Conservation (phyloP, 225 moss, liverwort and hornwort genomes). For the Lunularia cruciata region DNA sequence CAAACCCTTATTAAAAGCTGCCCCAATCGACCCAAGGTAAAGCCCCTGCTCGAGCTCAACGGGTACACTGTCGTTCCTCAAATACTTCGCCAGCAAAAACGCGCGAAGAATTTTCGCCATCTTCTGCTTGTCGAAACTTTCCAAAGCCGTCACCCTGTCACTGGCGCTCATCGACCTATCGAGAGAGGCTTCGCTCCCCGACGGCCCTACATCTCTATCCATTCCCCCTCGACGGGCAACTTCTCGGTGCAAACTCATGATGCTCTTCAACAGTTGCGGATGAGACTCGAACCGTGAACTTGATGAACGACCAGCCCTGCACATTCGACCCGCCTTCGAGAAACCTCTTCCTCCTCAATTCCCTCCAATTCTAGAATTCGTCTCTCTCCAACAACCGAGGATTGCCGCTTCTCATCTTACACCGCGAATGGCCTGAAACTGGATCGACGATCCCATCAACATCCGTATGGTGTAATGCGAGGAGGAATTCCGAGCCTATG, state of each 20-base stretch:
- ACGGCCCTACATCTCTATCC: not conserved
- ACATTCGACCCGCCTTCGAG: slow-evolving; percentile 25
- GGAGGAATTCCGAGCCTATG: not conserved
- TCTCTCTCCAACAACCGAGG: not conserved
- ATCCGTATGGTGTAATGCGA: not conserved
- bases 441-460: not conserved
- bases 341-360: too few relatives aligned
- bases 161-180: slow-evolving; percentile 15
- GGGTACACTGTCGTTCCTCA: slow-evolving; percentile 48
- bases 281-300: slow-evolving; percentile 19
- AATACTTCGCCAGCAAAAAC: slow-evolving; percentile 49
- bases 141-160: slow-evolving; percentile 25
- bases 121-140: slow-evolving; percentile 40
- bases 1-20: slow-evolving; percentile 52
- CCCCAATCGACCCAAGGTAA: slow-evolving; percentile 49
- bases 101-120: slow-evolving; percentile 47
- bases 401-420: not conserved
- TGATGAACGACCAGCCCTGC: slow-evolving; percentile 32
- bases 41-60: slow-evolving; percentile 44
- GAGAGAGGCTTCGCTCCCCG: slow-evolving; percentile 21
- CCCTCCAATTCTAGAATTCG: not conserved
- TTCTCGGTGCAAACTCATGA: slow-evolving; percentile 39
- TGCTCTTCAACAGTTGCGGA: slow-evolving; percentile 30
- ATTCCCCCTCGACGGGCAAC: slow-evolving; percentile 13
- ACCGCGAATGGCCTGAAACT: not conserved